Percentiles rank a stretch among this genome's conserved stretches.
Conservation (phyloP, 305 asterid species). For the Stenogyne calaminthoides region DNA sequence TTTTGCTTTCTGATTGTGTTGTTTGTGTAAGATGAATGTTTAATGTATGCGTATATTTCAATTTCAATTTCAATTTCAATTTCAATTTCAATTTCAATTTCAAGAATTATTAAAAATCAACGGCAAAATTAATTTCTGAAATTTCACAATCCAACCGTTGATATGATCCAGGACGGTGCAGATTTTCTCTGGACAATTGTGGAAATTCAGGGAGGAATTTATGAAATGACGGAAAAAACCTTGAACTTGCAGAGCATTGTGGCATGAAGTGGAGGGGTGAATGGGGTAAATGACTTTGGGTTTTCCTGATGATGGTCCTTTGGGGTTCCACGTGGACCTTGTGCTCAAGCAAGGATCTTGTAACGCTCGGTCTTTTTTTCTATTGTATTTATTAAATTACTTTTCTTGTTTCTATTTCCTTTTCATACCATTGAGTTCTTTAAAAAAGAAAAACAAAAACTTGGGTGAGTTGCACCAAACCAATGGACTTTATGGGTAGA, state of each 20-base stretch:
- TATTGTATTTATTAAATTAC: not conserved
- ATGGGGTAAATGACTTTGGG: not conserved
- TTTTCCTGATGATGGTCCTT: conserved; percentile 4
- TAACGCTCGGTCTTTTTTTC: conserved; percentile 6
- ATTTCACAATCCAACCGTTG: conserved; percentile 22
- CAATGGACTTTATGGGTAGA: no score
- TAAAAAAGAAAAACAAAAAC: no score
- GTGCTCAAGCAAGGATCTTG: not conserved
- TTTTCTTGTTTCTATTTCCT: not conserved
- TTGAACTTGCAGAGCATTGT: not conserved
- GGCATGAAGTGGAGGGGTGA: conserved; percentile 19
- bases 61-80: conserved; percentile 21
- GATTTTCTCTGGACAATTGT: conserved; percentile 1
- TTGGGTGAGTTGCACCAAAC: no score
- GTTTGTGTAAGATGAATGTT: conserved; percentile 16
- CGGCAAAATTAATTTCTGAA: not conserved
- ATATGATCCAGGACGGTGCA: conserved; percentile 13
- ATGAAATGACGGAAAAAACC: conserved; percentile 24
- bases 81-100: conserved; percentile 25
- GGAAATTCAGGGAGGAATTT: not conserved
- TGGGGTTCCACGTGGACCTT: conserved; percentile 20
- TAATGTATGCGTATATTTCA: conserved; percentile 14
- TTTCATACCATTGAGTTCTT: no score
- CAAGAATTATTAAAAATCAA: not conserved
- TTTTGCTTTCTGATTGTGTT: conserved; percentile 28